phyloP scores from a whole-genome alignment of 441 rosid species.

The Syzygium syzygioides region DNA sequence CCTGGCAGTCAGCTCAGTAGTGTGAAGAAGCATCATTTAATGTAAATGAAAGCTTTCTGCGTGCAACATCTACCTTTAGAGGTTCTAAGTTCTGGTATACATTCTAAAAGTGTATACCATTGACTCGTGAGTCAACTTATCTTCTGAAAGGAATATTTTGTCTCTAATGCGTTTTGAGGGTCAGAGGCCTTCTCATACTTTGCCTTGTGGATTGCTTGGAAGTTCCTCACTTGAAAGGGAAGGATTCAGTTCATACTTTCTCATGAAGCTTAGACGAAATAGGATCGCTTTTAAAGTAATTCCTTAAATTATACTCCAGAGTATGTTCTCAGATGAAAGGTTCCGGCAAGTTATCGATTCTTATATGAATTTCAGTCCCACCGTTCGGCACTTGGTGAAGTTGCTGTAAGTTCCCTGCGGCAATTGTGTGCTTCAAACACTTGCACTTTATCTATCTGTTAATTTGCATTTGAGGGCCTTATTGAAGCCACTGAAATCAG shows the following conservation, averaged over 20 bases:
- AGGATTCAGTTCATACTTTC: neutral
- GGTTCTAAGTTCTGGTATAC: neutral
- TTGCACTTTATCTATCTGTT: neutral
- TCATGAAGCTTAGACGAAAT: neutral
- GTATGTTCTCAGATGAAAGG: slow-evolving; percentile 51
- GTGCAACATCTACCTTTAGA: neutral
- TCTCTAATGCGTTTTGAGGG: neutral
- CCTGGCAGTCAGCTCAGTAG: neutral
- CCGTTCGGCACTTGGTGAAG: slow-evolving; percentile 55
- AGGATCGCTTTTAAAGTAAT: neutral
- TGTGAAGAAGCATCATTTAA: neutral
- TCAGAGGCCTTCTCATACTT: neutral
- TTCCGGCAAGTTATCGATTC: slow-evolving; percentile 53
- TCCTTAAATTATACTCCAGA: slow-evolving; percentile 49
- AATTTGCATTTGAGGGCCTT: neutral
- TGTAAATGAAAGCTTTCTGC: neutral
- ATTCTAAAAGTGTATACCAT: neutral
- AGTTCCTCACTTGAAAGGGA: neutral
- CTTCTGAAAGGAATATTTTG: neutral
- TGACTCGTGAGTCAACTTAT: neutral
- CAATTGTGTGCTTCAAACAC: neutral
- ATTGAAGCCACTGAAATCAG: slow-evolving; percentile 30
- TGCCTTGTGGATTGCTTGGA: neutral
- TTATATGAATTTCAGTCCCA: slow-evolving; percentile 40
- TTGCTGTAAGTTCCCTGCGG: slow-evolving; percentile 57